These are phyloP conservation scores for Botrytis paeoniae DNA, from an alignment of 2,329 filamentous ascomycete species.

Conservation along the genomic window DNA sequence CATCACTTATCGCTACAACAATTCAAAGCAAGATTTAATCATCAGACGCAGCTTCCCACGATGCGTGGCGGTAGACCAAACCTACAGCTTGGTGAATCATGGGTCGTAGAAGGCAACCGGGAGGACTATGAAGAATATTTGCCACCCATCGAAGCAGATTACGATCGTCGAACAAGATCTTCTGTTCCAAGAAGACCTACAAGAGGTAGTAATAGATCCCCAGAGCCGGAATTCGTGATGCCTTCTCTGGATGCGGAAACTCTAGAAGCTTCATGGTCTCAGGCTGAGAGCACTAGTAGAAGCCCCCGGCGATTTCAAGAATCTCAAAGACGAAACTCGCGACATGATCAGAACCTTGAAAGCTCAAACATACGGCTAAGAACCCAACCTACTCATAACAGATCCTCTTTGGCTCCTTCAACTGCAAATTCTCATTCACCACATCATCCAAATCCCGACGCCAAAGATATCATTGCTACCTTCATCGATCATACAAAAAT, in stretches of 20 bases:
- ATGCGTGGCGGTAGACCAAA: slow-evolving; percentile 30
- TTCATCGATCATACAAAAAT: slow-evolving; percentile 24
- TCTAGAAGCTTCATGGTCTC: slow-evolving; percentile 34
- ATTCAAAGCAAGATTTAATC: neutral
- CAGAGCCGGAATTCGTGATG: slow-evolving; percentile 38
- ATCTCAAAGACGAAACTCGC: slow-evolving; percentile 26
- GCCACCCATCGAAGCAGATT: slow-evolving; percentile 26
- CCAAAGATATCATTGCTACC: slow-evolving; percentile 21
- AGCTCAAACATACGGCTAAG: slow-evolving; percentile 30
- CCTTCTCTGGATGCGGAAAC: slow-evolving; percentile 35
- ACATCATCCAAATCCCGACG: neutral
- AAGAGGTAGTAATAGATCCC: slow-evolving; percentile 30
- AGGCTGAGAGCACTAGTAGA: slow-evolving; percentile 18
- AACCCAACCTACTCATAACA: slow-evolving; percentile 12
- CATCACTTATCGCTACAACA: neutral
- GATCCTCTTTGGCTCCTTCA: slow-evolving; percentile 2
- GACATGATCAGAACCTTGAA: slow-evolving; percentile 21
- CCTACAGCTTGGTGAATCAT: slow-evolving; percentile 35
- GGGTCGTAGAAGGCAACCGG: slow-evolving; percentile 36
- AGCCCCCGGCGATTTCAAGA: slow-evolving; percentile 25
- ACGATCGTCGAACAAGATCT: slow-evolving; percentile 18
- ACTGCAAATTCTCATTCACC: neutral
- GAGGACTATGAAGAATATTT: slow-evolving; percentile 28
- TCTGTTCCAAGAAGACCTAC: slow-evolving; percentile 27
- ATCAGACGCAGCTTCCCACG: neutral